phyloP scores from a whole-genome alignment of 2,329 filamentous ascomycete genomes.

The Rutstroemia sydowiana region DNA sequence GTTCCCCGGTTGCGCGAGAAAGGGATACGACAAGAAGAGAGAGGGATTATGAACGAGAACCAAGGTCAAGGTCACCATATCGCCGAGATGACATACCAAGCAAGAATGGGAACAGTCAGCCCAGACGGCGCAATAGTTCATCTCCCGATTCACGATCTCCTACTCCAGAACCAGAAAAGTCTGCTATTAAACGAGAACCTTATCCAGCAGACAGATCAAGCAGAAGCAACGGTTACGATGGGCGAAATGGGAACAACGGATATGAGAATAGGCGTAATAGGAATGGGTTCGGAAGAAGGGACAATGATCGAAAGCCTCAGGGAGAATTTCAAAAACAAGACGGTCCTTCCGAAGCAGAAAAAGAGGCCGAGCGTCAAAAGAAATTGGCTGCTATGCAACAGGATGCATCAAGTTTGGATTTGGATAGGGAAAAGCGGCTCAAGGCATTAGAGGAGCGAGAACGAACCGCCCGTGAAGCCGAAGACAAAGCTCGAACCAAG shows the following conservation, averaged over 20 bases:
- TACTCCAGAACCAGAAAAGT: conserved; percentile 32
- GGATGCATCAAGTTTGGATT: conserved; percentile 61
- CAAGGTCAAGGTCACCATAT: conserved; percentile 9
- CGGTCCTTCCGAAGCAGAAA: conserved; percentile 21
- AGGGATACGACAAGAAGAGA: conserved; percentile 16
- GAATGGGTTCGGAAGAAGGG: conserved; percentile 22
- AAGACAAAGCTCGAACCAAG: conserved; percentile 54
- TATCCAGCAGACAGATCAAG: conserved; percentile 23
- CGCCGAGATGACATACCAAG: neutral
- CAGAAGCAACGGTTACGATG: conserved; percentile 14
- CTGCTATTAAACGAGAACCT: conserved; percentile 27
- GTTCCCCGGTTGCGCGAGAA: conserved; percentile 25
- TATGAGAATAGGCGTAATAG: conserved; percentile 22
- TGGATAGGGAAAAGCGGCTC: conserved; percentile 61
- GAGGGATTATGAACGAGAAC: conserved; percentile 16
- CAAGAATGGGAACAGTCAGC: neutral
- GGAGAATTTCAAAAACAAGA: neutral
- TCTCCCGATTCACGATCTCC: conserved; percentile 31
- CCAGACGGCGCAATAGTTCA: conserved; percentile 19
- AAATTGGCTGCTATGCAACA: conserved; percentile 69
- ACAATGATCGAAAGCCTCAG: conserved; percentile 21
- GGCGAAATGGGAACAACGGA: conserved; percentile 16
- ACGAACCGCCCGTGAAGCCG: conserved; percentile 54
- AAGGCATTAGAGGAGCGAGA: conserved; percentile 61
- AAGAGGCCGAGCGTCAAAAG: conserved; percentile 52